Conservation (phyloP, 305 asterid genomes). For the Fraxinus latifolia region DNA sequence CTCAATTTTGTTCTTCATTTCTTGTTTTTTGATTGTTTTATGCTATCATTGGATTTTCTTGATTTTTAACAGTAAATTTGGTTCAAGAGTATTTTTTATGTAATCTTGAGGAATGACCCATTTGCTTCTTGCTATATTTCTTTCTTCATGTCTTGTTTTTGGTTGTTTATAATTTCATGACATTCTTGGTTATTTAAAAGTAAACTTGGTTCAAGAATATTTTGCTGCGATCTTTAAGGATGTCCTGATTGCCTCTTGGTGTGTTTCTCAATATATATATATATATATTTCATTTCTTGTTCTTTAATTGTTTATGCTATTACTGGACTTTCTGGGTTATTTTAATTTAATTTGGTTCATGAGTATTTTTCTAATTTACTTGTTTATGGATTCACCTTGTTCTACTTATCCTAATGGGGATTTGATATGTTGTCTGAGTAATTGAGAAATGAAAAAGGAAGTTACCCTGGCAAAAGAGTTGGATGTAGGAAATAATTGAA, state of each 20-base stretch:
- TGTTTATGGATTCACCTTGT: background rate
- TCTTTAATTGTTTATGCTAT: background rate
- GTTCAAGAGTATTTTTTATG: background rate
- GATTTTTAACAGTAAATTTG: background rate
- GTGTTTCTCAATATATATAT: background rate
- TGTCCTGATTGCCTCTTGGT: background rate
- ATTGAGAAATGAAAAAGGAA: conserved; percentile 8
- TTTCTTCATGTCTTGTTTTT: background rate
- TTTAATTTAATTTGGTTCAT: background rate
- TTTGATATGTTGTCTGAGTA: background rate
- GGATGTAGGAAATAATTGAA: background rate
- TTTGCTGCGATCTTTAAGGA: background rate
- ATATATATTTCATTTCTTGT: background rate
- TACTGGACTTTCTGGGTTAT: background rate
- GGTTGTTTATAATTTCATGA: background rate
- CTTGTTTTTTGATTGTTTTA: background rate
- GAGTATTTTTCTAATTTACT: background rate
- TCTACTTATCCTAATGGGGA: background rate
- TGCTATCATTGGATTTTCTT: background rate
- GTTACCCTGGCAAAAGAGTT: background rate
- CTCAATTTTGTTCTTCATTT: background rate
- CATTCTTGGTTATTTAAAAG: background rate
- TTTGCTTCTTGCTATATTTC: conserved; percentile 88
- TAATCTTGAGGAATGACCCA: conserved; percentile 95
- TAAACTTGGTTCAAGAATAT: background rate